Evolutionary conservation across 768 basidiomycete species (phyloP), one percentile per base, ranked within the genome.

Genomic region (Strobilomyces echinocephalus): DNA sequence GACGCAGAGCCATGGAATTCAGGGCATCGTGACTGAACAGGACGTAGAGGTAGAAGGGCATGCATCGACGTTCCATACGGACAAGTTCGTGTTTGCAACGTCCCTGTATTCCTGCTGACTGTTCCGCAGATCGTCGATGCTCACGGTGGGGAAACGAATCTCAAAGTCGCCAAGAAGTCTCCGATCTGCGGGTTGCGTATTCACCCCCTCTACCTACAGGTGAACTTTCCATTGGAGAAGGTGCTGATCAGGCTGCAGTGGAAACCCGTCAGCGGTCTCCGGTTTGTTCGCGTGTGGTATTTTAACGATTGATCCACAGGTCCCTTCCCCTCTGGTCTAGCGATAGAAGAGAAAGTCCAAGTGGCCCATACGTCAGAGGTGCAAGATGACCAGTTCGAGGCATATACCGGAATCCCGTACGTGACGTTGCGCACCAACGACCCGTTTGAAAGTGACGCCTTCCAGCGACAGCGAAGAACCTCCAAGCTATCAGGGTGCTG

Each of bases 401-500:
- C 33, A 12, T 28, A 38, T 16, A 20, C 46, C 1, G 30, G 45
- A 48, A 28, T 38, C 42, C 20, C 15, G 60, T 63, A 34, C 52
- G 60, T 42, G 8, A 26, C 41, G 20, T 44, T 16, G 24, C 12
- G 7, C 5, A 26, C 33, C 8, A 8, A 26, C 6, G 40, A 41
- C 20, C 24, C 45, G 9, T 4, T 46, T 30, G 30, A 40, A 43
- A 18, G 2, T 28, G 15, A 49, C 21, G 24, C 24, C 44, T 3
- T 3, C 14, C 14, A 33, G 59, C 5, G 51, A 46, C 14, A 34
- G 14, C 8, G 24, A 52, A 5, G 56, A 50, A 15, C 53, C 56
- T 40, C 60, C 60, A 18, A 61, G 53, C 18, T 59, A 59, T 11
- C n/a, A 62, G 18, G 60, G 55, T 8, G 39, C 35, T 10, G 9